Evolutionary conservation across 768 basidiomycete species (phyloP), one percentile per base, ranked within the genome.

Genomic region (Rhizopogon vulgaris): DNA sequence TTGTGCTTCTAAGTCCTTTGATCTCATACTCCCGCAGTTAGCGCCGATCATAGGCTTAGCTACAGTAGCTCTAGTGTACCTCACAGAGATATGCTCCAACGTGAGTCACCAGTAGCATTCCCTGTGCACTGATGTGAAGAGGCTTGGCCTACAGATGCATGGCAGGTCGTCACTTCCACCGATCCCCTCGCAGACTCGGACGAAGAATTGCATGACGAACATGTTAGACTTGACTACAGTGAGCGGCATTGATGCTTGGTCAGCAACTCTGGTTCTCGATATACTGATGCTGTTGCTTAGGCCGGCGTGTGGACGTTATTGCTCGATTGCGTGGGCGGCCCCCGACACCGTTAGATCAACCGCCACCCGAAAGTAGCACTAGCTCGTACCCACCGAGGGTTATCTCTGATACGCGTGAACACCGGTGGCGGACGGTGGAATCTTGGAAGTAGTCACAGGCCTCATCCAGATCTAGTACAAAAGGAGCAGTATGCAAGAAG

Each of bases 181-280:
- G 86, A 90, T 61, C 84, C 87, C 14, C 70, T 89, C 14, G 71
- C 69, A 11, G 85, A 87, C 68, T 88, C 87, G 11, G 87, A 90
- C 57, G 84, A 85, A 37, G 88, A 90, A 60, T 66, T 73, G 51
- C 71, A 74, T 50, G 84, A 88, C 53, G 81, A 86, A 52, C 71
- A 85, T 56, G 71, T 78, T 41, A 75, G 78, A 39, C 62, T 74
- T 45, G 87, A 90, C 58, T 88, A 88, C 60, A 72, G 87, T 85
- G 60, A 60, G 85, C 63, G 24, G 9, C 36, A 34, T 41, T 52
- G 49, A 25, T 49, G 24, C 36, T 25, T 24, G 34, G 54, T 7
- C 18, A 24, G 18, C 28, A 46, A 27, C 8, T 2, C 34, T 17
- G 8, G 17, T 30, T 22, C 9, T 41, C 5, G 6, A 22, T 54